Conservation (phyloP, 2,329 filamentous ascomycete genomes). For the Dryadomyces quercus-mongolicae region DNA sequence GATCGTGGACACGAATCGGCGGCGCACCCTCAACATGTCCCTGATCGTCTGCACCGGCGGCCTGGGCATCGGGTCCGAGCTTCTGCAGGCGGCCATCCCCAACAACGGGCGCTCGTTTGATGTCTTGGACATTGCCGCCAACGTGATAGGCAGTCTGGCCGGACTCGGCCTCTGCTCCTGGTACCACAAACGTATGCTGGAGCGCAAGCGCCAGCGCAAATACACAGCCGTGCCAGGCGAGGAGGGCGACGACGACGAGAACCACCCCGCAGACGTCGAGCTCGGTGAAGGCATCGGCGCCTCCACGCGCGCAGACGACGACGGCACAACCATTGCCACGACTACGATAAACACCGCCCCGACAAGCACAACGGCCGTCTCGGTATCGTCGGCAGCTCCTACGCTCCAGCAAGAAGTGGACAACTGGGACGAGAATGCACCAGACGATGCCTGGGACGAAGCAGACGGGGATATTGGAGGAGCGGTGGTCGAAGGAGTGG, state of each 20-base stretch:
- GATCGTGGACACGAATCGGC: constrained; percentile 83
- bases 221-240: constrained; percentile 60
- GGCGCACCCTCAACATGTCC: constrained; percentile 74
- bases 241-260: constrained; percentile 64
- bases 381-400: not conserved
- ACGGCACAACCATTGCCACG: constrained; percentile 33
- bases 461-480: constrained; percentile 22
- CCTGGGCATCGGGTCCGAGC: constrained; percentile 62
- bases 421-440: constrained; percentile 82
- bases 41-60: constrained; percentile 63
- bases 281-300: constrained; percentile 45
- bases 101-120: constrained; percentile 59
- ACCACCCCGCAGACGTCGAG: constrained; percentile 54
- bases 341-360: constrained; percentile 19
- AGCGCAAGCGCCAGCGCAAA: constrained; percentile 65
- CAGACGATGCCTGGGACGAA: constrained; percentile 47
- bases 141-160: constrained; percentile 63
- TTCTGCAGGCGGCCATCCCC: constrained; percentile 63
- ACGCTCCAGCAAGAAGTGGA: constrained; percentile 70
- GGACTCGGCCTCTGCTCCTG: constrained; percentile 67
- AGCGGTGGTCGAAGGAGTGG: constrained; percentile 3
- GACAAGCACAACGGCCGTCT: not conserved
- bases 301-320: not conserved
- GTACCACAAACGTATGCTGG: constrained; percentile 95
- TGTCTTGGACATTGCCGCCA: constrained; percentile 75